Base-by-base conservation (phyloP, 2,329 filamentous ascomycete species). In the Colletotrichum graminicola region DNA sequence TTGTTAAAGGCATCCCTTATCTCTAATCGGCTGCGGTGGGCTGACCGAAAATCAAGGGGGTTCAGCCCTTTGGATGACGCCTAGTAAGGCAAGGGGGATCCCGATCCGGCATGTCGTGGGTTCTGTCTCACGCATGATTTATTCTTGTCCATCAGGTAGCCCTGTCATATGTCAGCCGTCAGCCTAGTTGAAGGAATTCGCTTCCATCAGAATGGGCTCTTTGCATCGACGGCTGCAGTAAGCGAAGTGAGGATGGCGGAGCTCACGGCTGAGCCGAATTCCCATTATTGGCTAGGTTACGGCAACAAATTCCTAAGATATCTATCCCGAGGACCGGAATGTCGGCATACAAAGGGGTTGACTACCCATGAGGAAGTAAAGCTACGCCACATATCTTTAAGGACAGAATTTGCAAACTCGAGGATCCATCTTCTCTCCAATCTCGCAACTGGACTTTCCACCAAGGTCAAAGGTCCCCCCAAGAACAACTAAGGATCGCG, bases 201-300 rank as follows among this genome's bases (percentile, higher is more conserved):
- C 11, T 18, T 10, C 34, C 4, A 39, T 36, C 45, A 54, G 43
- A 56, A 39, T 32, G 49, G 12, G 39, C n/a, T 5, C 47, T 41
- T 26, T 56, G 26, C 21, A 16, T 39, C 32, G 12, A 16, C 47
- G 29, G 21, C 12, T 51, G 29, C 34, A 29, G 41, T 49, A 47
- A 26, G 43, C 57, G 49, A 57, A 67, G 7, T 52, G 43, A 57
- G 34, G 43, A 51, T 67, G 59, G 68, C 65, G 65, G 26, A 68
- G 65, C 59, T 63, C 43, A 60, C 43, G 36, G 39, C 36, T 41
- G 34, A 62, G 39, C 51, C 51, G 56, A 36, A 39, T 36, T 34
- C n/a, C 43, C 52, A 56, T 39, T 16, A 71, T 71, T 71, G 68
- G 68, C 52, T 29, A 47, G 36, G 34, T 59, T 71, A 71, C 68